Conservation (phyloP, 345 rosid species). For the Boechera retrofracta region DNA sequence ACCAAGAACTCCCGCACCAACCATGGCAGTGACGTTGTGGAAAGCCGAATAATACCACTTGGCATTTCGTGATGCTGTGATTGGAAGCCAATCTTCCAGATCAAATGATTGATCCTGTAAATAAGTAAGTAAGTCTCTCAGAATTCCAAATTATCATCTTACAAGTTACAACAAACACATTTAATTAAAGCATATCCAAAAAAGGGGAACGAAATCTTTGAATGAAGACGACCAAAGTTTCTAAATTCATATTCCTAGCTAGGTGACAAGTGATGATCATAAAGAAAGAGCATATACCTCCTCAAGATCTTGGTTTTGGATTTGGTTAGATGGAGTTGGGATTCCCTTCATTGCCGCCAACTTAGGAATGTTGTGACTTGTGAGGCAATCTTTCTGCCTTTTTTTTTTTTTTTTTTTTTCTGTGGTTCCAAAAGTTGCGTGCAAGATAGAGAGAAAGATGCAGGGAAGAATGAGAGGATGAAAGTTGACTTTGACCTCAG, state of each 20-base stretch:
- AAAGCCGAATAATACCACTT: slow-evolving; percentile 71
- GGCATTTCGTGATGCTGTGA: slow-evolving; percentile 61
- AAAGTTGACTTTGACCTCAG: slow-evolving; percentile 33
- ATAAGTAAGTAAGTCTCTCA: no score
- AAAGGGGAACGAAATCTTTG: neutral
- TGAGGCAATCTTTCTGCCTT: slow-evolving; percentile 6
- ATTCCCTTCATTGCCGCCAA: slow-evolving; percentile 12
- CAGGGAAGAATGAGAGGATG: neutral
- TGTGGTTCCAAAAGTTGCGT: neutral
- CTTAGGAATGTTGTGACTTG: slow-evolving; percentile 4
- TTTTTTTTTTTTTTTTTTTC: no score
- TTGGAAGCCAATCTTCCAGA: slow-evolving; percentile 62
- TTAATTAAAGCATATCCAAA: no score
- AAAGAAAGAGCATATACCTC: slow-evolving; percentile 20
- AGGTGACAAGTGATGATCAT: neutral
- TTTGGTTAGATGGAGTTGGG: neutral
- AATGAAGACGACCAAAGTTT: neutral
- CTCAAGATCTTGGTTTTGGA: slow-evolving; percentile 20
- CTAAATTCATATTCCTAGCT: neutral
- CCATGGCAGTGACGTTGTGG: slow-evolving; percentile 57
- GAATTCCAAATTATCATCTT: no score
- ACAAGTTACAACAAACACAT: no score
- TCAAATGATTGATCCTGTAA: slow-evolving; percentile 30
- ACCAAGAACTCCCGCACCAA: slow-evolving; percentile 49
- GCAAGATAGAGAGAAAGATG: no score